phyloP scores from a whole-genome alignment of 306 rosid species.

The Sicyos baderoa region DNA sequence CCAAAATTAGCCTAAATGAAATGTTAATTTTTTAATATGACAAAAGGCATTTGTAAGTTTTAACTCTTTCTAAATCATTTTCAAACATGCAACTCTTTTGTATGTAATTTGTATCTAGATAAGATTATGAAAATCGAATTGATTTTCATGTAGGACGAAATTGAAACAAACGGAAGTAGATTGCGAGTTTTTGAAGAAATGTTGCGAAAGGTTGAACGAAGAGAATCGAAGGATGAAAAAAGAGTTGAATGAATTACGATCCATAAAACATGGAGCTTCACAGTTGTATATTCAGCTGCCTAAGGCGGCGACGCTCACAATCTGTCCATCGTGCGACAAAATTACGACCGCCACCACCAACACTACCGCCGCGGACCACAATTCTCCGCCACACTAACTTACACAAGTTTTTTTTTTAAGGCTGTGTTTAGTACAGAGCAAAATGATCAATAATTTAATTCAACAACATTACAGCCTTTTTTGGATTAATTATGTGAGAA shows the following conservation, averaged over 20 bases:
- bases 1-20: too few species aligned
- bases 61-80: too few species aligned
- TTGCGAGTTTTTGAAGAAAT: slow-evolving; percentile 61
- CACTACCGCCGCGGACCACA: background rate
- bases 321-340: slow-evolving; percentile 29
- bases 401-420: background rate
- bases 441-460: background rate
- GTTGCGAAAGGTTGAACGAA: slow-evolving; percentile 46
- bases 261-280: slow-evolving; percentile 31
- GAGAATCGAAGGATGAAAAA: slow-evolving; percentile 70
- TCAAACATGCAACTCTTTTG: too few species aligned
- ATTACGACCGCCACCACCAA: background rate
- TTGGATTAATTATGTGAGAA: too few species aligned
- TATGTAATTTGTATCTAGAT: too few species aligned
- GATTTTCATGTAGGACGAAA: too few species aligned
- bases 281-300: slow-evolving; percentile 34
- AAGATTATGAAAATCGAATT: too few species aligned
- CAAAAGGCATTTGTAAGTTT: too few species aligned
- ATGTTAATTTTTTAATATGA: too few species aligned
- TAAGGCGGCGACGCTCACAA: slow-evolving; percentile 26
- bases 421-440: background rate
- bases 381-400: background rate
- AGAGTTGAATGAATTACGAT: slow-evolving; percentile 54
- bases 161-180: slow-evolving; percentile 76
- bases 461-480: too few species aligned